Conservation (phyloP, 129 eudicot species). For the Centella asiatica region DNA sequence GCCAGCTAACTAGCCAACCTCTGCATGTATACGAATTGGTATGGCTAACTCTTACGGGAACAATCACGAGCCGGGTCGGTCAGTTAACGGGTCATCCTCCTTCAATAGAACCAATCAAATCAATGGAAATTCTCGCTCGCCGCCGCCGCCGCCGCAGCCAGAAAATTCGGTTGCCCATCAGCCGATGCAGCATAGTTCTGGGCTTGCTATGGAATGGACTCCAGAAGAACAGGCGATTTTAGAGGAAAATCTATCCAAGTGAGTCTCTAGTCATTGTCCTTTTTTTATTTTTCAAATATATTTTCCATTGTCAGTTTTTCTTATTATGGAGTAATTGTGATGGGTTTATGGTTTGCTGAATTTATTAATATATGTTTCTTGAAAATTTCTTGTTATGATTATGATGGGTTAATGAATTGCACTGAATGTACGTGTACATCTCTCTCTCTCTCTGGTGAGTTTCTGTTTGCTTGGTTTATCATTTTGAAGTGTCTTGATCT, state of each 20-base stretch:
- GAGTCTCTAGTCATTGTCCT: too few species aligned
- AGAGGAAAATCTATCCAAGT: constrained; percentile 28
- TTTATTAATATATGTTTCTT: neutral
- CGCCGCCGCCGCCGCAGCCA: neutral
- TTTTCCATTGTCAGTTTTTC: too few species aligned
- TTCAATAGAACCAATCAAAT: neutral
- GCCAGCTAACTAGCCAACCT: too few species aligned
- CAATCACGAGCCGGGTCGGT: constrained; percentile 2
- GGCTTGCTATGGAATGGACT: constrained; percentile 29
- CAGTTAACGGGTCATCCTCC: neutral
- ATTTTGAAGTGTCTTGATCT: neutral
- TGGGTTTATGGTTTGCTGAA: neutral
- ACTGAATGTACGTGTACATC: too few species aligned
- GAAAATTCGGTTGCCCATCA: neutral
- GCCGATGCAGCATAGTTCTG: constrained; percentile 4
- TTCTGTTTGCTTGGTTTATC: neutral
- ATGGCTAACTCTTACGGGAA: constrained; percentile 6
- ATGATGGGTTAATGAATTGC: too few species aligned
- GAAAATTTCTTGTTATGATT: too few species aligned
- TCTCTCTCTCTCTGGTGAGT: too few species aligned
- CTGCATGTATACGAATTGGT: constrained; percentile 11
- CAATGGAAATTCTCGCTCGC: neutral
- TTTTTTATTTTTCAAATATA: too few species aligned
- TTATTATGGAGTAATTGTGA: neutral
- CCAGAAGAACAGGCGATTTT: constrained; percentile 28